phyloP scores from a whole-genome alignment of 2,329 filamentous ascomycete genomes.

The Fusarium sp. region DNA sequence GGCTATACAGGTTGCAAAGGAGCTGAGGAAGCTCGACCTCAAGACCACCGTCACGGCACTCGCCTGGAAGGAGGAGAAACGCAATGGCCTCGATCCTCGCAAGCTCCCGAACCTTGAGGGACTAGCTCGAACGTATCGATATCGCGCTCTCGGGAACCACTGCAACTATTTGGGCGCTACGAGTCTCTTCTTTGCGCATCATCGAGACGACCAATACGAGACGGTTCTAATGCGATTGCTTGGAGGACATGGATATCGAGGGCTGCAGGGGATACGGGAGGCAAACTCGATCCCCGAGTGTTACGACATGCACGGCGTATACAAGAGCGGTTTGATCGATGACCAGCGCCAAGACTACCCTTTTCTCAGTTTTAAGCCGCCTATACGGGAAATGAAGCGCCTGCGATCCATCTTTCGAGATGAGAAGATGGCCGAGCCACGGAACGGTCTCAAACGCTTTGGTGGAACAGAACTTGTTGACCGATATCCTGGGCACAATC shows the following conservation, averaged over 20 bases:
- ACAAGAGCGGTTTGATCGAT: slow-evolving; percentile 71
- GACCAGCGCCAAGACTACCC: slow-evolving; percentile 55
- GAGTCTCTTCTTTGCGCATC: slow-evolving; percentile 83
- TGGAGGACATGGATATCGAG: slow-evolving; percentile 74
- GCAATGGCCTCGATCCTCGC: slow-evolving; percentile 46
- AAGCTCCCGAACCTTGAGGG: slow-evolving; percentile 77
- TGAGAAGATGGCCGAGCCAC: slow-evolving; percentile 40
- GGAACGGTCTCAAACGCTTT: slow-evolving; percentile 16
- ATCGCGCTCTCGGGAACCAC: slow-evolving; percentile 73
- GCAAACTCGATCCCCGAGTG: slow-evolving; percentile 85
- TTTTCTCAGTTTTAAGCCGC: slow-evolving; percentile 53
- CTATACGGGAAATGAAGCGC: slow-evolving; percentile 44
- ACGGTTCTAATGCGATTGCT: slow-evolving; percentile 85
- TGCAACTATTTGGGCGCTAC: slow-evolving; percentile 65
- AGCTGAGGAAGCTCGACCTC: slow-evolving; percentile 54
- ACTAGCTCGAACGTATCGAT: slow-evolving; percentile 78
- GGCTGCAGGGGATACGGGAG: slow-evolving; percentile 76
- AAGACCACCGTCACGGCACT: slow-evolving; percentile 42
- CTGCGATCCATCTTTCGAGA: slow-evolving; percentile 47
- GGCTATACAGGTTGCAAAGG: slow-evolving; percentile 58
- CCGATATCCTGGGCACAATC: slow-evolving; percentile 44
- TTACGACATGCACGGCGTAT: slow-evolving; percentile 76
- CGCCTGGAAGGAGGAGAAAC: slow-evolving; percentile 61
- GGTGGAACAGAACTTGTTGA: slow-evolving; percentile 37
- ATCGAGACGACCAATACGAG: slow-evolving; percentile 91